Conservation (phyloP, 1,139 yeast genomes). For the Pichia sp. region DNA sequence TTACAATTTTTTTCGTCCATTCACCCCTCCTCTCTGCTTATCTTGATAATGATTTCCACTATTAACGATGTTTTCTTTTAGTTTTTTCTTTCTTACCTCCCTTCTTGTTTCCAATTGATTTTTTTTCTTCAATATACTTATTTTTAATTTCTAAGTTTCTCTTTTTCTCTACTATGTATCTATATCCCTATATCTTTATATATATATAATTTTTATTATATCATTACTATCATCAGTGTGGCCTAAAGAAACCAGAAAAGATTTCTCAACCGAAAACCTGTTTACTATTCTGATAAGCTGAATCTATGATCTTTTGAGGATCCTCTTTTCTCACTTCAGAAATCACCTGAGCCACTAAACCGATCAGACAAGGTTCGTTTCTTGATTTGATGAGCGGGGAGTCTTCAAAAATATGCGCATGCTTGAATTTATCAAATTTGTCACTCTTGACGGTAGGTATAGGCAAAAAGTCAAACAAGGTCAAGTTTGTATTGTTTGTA, state of each 20-base stretch:
- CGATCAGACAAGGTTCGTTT: slow-evolving; percentile 86
- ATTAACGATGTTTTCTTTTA: slow-evolving; percentile 1
- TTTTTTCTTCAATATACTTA: neutral
- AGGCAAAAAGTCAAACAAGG: slow-evolving; percentile 49
- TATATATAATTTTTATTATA: neutral
- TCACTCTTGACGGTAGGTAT: slow-evolving; percentile 65
- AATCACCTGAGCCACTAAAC: slow-evolving; percentile 75
- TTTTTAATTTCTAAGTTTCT: neutral
- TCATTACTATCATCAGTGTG: neutral
- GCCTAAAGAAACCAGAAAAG: neutral
- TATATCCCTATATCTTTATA: slow-evolving; percentile 1
- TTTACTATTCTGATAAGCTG: slow-evolving; percentile 62
- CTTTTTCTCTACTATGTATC: slow-evolving; percentile 4
- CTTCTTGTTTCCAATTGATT: neutral
- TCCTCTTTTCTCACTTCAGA: slow-evolving; percentile 51
- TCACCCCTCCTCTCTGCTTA: slow-evolving; percentile 1
- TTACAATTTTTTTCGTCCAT: neutral
- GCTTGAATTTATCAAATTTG: slow-evolving; percentile 36
- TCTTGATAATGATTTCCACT: slow-evolving; percentile 4
- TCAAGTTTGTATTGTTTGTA: slow-evolving; percentile 26
- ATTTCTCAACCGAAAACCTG: slow-evolving; percentile 41
- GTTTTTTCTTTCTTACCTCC: neutral
- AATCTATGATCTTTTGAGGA: slow-evolving; percentile 50
- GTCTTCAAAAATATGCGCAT: slow-evolving; percentile 31
- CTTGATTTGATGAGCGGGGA: slow-evolving; percentile 71